phyloP scores from a whole-genome alignment of 2,329 filamentous ascomycete species.

The Escovopsis weberi region DNA sequence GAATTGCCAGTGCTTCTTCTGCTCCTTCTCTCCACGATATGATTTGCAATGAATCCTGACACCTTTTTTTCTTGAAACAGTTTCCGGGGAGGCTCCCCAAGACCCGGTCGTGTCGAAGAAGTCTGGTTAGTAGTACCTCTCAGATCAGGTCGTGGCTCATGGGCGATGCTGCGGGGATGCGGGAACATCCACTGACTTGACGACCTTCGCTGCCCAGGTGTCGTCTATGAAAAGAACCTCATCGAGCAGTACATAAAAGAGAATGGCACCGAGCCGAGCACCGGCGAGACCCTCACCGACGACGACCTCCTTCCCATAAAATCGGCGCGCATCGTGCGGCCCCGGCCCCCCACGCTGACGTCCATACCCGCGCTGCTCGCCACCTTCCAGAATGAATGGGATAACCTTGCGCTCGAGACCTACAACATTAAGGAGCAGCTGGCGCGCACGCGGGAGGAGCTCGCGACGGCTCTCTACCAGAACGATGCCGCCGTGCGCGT shows the following conservation, averaged over 20 bases:
- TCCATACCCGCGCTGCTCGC: conserved; percentile 90
- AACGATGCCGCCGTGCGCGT: conserved; percentile 94
- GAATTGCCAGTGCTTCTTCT: not conserved
- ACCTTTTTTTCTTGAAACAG: conserved; percentile 27
- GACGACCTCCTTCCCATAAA: conserved; percentile 86
- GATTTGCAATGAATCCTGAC: not conserved
- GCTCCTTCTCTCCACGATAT: not conserved
- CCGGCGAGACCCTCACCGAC: conserved; percentile 64
- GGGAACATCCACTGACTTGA: no score
- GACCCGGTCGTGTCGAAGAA: conserved; percentile 90
- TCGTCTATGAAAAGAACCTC: conserved; percentile 86
- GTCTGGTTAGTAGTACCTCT: conserved; percentile 48
- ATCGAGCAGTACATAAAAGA: conserved; percentile 92
- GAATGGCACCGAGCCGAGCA: conserved; percentile 83
- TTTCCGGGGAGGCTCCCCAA: conserved; percentile 93
- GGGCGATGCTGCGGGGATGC: not conserved
- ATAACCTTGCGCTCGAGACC: conserved; percentile 79
- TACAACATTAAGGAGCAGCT: conserved; percentile 85
- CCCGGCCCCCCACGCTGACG: conserved; percentile 82
- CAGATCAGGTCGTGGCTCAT: not conserved
- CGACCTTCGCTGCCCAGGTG: conserved; percentile 34
- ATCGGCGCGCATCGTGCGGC: conserved; percentile 68
- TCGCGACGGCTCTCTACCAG: conserved; percentile 88
- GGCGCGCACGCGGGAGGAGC: conserved; percentile 78
- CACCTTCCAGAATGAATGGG: conserved; percentile 98